Conservation (phyloP, 768 basidiomycete genomes). For the Fistulinella prunicolor region DNA sequence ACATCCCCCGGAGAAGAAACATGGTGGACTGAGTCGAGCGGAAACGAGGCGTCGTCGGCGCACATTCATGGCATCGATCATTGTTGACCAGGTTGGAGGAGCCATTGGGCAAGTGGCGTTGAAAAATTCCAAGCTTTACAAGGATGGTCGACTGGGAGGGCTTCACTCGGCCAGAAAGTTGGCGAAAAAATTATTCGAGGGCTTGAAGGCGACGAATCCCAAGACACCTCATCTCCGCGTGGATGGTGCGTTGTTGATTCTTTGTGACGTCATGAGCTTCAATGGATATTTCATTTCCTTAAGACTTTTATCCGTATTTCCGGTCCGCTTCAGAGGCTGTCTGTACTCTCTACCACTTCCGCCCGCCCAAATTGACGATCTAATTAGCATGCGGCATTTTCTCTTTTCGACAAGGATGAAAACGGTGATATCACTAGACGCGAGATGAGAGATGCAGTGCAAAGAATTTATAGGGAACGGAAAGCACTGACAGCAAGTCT, state of each 20-base stretch:
- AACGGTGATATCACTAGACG: slow-evolving; percentile 76
- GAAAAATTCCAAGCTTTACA: slow-evolving; percentile 61
- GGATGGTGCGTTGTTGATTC: slow-evolving; percentile 46
- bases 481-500: slow-evolving; percentile 68
- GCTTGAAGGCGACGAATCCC: slow-evolving; percentile 57
- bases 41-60: slow-evolving; percentile 41
- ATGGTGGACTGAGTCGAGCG: slow-evolving; percentile 18
- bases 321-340: slow-evolving; percentile 69
- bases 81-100: slow-evolving; percentile 65
- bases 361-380: not conserved
- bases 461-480: slow-evolving; percentile 75
- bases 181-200: slow-evolving; percentile 65
- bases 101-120: slow-evolving; percentile 70
- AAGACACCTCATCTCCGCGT: slow-evolving; percentile 61
- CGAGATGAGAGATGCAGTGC: slow-evolving; percentile 83
- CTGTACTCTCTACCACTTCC: slow-evolving; percentile 2
- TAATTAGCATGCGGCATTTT: slow-evolving; percentile 61
- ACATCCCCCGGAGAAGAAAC: slow-evolving; percentile 14
- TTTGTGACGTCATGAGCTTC: not conserved
- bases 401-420: slow-evolving; percentile 74
- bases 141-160: slow-evolving; percentile 50
- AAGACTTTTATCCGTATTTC: slow-evolving; percentile 81
- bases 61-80: slow-evolving; percentile 58
- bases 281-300: slow-evolving; percentile 1
- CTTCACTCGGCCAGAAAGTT: slow-evolving; percentile 63